Conservation (phyloP, 2,329 filamentous ascomycete species). For the Alternaria novae-zelandiae region DNA sequence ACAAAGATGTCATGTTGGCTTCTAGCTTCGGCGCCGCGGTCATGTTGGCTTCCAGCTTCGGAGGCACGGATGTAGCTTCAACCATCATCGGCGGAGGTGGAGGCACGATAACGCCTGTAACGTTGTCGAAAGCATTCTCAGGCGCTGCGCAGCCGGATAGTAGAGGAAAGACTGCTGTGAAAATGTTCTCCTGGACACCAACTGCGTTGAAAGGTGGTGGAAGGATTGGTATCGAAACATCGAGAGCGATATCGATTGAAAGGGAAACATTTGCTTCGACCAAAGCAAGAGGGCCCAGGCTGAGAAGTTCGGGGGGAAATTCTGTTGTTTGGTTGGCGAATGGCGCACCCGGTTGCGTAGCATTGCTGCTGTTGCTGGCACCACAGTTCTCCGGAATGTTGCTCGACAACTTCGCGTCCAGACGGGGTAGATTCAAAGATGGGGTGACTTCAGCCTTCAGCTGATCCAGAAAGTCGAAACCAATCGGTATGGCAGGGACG, state of each 20-base stretch:
- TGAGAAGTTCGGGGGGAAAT: background rate
- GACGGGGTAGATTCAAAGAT: slow-evolving; percentile 41
- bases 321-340: slow-evolving; percentile 6
- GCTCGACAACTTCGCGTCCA: slow-evolving; percentile 37
- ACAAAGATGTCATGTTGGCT: background rate
- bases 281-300: slow-evolving; percentile 27
- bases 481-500: slow-evolving; percentile 43
- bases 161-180: slow-evolving; percentile 27
- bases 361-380: background rate
- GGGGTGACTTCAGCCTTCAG: slow-evolving; percentile 36
- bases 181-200: slow-evolving; percentile 23
- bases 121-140: background rate
- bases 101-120: background rate
- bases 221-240: slow-evolving; percentile 28
- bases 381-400: slow-evolving; percentile 29
- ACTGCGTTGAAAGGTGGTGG: slow-evolving; percentile 23
- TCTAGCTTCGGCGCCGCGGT: background rate
- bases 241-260: slow-evolving; percentile 24
- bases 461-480: slow-evolving; percentile 41
- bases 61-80: background rate
- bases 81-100: background rate
- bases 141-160: slow-evolving; percentile 27
- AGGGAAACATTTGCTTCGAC: slow-evolving; percentile 36
- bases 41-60: background rate
- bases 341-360: background rate